A percentile compares a stretch with the other conserved stretches of the same genome.
Evolutionary conservation across 2,329 filamentous ascomycete species (phyloP).

Genomic region (Sporothrix globosa): DNA sequence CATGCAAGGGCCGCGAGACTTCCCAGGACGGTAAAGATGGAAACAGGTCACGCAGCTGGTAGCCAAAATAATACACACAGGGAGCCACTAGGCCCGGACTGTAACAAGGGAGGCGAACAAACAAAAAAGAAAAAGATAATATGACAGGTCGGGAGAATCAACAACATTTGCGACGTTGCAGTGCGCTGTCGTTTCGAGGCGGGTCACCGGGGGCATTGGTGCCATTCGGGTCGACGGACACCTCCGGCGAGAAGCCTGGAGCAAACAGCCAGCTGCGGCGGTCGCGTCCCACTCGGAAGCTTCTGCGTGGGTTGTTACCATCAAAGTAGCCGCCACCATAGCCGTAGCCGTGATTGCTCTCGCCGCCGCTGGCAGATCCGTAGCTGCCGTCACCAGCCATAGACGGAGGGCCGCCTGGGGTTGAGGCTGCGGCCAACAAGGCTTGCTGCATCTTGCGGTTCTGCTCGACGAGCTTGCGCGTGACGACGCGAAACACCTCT

Average conservation of each 20-base stretch:
- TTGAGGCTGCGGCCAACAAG: constrained; percentile 58
- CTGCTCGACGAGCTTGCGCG: constrained; percentile 65
- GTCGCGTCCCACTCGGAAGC: constrained; percentile 62
- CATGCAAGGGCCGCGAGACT: background rate
- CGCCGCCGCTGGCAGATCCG: constrained; percentile 28
- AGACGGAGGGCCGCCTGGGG: constrained; percentile 48
- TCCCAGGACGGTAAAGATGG: background rate
- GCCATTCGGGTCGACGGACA: constrained; percentile 52
- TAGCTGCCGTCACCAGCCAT: constrained; percentile 34
- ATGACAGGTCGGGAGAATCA: constrained; percentile 8
- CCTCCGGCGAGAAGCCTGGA: constrained; percentile 56
- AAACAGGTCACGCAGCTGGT: background rate
- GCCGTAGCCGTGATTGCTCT: constrained; percentile 32
- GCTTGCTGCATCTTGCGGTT: constrained; percentile 66
- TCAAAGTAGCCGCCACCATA: constrained; percentile 54
- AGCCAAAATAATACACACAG: constrained; percentile 24
- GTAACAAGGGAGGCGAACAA: background rate
- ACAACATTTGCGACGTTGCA: constrained; percentile 34
- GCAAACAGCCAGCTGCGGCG: constrained; percentile 63
- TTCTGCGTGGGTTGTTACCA: constrained; percentile 51
- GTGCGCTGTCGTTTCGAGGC: constrained; percentile 20
- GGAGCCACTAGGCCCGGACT: background rate
- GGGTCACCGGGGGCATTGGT: constrained; percentile 30
- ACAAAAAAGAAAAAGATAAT: background rate
- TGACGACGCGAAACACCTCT: constrained; percentile 81